Conservation (phyloP, 345 rosid species). For the Rhodomyrtus tomentosa region DNA sequence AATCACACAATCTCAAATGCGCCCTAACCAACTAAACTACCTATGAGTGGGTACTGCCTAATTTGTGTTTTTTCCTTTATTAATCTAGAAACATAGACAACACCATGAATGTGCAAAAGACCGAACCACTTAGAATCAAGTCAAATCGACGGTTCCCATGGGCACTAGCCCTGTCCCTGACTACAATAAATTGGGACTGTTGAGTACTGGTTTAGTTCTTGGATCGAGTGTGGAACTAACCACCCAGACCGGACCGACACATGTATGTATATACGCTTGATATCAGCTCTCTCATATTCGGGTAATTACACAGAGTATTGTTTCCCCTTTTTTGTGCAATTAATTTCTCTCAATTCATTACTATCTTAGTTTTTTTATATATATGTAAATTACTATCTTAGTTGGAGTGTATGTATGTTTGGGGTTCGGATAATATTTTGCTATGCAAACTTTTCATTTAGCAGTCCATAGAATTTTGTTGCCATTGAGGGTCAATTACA, state of each 20-base stretch:
- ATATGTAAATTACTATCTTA: neutral
- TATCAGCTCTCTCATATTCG: too few relatives aligned
- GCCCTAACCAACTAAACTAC: too few relatives aligned
- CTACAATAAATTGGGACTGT: too few relatives aligned
- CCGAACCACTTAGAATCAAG: too few relatives aligned
- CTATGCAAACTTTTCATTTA: neutral
- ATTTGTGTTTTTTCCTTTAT: neutral
- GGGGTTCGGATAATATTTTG: neutral
- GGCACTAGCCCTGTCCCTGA: too few relatives aligned
- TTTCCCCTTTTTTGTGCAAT: neutral
- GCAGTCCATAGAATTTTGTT: neutral
- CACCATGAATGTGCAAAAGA: neutral
- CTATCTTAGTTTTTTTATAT: neutral
- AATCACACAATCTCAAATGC: too few relatives aligned
- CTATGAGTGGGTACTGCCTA: too few relatives aligned
- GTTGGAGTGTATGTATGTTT: neutral
- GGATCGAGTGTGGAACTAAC: too few relatives aligned
- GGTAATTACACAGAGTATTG: constrained; percentile 61
- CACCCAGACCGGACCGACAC: too few relatives aligned
- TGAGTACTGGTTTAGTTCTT: too few relatives aligned
- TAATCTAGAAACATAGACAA: neutral
- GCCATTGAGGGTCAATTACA: neutral
- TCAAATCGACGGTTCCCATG: too few relatives aligned
- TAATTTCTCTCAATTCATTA: neutral
- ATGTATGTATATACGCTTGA: too few relatives aligned